Conservation (phyloP, 2,329 filamentous ascomycete genomes). For the Alternaria longipes region DNA sequence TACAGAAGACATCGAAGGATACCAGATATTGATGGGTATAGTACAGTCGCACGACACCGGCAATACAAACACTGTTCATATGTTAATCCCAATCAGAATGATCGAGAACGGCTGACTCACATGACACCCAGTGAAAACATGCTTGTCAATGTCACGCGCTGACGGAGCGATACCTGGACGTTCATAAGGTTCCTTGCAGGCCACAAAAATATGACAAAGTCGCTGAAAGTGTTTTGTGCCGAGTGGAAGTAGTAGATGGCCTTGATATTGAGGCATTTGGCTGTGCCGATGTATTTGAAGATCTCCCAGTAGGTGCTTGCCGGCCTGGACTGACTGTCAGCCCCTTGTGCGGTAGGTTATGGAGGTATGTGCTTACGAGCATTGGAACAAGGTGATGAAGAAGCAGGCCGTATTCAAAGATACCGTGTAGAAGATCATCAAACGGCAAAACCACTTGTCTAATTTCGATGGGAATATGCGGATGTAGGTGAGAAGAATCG, state of each 20-base stretch:
- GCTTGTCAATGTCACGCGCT: slow-evolving; percentile 39
- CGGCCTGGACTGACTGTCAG: slow-evolving; percentile 19
- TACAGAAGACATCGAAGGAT: slow-evolving; percentile 42
- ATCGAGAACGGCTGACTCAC: slow-evolving; percentile 14
- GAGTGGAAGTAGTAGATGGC: slow-evolving; percentile 37
- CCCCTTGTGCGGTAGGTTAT: too few species aligned
- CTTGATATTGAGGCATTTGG: slow-evolving; percentile 36
- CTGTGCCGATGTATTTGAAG: slow-evolving; percentile 30
- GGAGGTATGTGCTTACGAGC: slow-evolving; percentile 29
- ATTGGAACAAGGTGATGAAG: slow-evolving; percentile 41
- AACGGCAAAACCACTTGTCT: slow-evolving; percentile 42
- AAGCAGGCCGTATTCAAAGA: slow-evolving; percentile 31
- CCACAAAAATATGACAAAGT: slow-evolving; percentile 47
- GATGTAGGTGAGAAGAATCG: slow-evolving; percentile 34
- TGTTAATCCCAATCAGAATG: slow-evolving; percentile 33
- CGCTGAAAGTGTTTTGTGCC: slow-evolving; percentile 39
- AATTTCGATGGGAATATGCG: slow-evolving; percentile 39
- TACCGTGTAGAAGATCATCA: slow-evolving; percentile 35
- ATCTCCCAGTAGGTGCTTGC: slow-evolving; percentile 38
- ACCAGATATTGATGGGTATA: slow-evolving; percentile 38
- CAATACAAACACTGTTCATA: slow-evolving; percentile 38
- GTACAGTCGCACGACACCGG: slow-evolving; percentile 42
- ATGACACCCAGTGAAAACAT: slow-evolving; percentile 46
- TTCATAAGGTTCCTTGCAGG: slow-evolving; percentile 39
- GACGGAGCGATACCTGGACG: slow-evolving; percentile 38